These are phyloP conservation scores for Xylaria polymorpha DNA, from an alignment of 2,329 filamentous ascomycete species.

Conservation along the genomic window DNA sequence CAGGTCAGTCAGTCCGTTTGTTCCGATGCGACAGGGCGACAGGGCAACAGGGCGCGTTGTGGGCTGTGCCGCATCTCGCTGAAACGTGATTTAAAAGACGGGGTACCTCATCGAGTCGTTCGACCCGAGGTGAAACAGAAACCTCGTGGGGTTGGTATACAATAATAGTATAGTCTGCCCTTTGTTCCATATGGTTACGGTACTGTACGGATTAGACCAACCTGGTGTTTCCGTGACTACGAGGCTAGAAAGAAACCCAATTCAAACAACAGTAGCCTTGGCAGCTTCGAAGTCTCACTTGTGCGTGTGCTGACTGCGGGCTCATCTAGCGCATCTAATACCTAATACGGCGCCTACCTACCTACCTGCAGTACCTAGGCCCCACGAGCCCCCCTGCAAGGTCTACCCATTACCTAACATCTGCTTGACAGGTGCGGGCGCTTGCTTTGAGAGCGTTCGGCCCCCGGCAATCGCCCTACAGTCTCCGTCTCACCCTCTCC, in stretches of 20 bases:
- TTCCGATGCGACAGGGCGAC: constrained; percentile 23
- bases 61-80: constrained; percentile 24
- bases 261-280: not conserved
- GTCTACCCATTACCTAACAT: not conserved
- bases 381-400: constrained; percentile 2
- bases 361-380: not conserved
- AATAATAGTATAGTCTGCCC: not conserved
- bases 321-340: not conserved
- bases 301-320: not conserved
- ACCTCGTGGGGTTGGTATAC: constrained; percentile 9
- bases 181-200: constrained; percentile 6
- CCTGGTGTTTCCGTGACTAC: not conserved
- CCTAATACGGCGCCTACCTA: not conserved
- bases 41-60: not conserved
- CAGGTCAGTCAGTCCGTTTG: constrained; percentile 14
- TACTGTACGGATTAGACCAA: not conserved
- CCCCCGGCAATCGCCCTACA: constrained; percentile 34
- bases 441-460: constrained; percentile 7
- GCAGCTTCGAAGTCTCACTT: too few species aligned
- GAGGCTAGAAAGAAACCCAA: not conserved
- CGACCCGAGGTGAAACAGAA: constrained; percentile 26
- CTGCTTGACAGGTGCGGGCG: constrained; percentile 9
- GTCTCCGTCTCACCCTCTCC: constrained; percentile 31
- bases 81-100: constrained; percentile 34
- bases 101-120: constrained; percentile 17